These are phyloP conservation scores for Starmerella bombicola DNA, from an alignment of 805 yeast genomes.

Conservation along the genomic window DNA sequence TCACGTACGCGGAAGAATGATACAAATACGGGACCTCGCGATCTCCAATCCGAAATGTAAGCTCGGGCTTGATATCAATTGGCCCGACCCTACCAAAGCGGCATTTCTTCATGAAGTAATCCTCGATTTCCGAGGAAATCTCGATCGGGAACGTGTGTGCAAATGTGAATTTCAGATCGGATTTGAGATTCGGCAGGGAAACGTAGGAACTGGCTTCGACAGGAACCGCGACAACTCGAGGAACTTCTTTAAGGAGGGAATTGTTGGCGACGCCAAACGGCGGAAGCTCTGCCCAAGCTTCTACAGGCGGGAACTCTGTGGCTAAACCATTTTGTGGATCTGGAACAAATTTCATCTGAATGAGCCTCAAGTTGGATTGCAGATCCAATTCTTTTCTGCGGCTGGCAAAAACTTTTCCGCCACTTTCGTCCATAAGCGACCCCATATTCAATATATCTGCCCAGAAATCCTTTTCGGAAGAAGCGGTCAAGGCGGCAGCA, in stretches of 20 bases:
- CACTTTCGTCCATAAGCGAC: not conserved
- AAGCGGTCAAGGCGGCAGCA: not conserved
- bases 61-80: slow-evolving; percentile 31
- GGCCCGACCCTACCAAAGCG: slow-evolving; percentile 17
- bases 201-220: slow-evolving; percentile 35
- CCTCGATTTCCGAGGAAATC: slow-evolving; percentile 31
- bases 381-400: slow-evolving; percentile 9
- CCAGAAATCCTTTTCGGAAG: not conserved
- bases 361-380: slow-evolving; percentile 2
- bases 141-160: slow-evolving; percentile 26
- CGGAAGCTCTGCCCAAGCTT: slow-evolving; percentile 40
- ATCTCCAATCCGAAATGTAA: slow-evolving; percentile 34
- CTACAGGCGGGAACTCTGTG: slow-evolving; percentile 40
- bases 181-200: slow-evolving; percentile 32
- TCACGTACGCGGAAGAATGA: slow-evolving; percentile 34
- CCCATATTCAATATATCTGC: slow-evolving; percentile 6
- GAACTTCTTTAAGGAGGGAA: slow-evolving; percentile 23
- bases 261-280: slow-evolving; percentile 29
- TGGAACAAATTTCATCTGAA: slow-evolving; percentile 15
- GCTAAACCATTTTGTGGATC: slow-evolving; percentile 11
- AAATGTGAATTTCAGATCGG: slow-evolving; percentile 38
- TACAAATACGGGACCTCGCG: slow-evolving; percentile 35
- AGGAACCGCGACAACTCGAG: slow-evolving; percentile 36
- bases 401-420: slow-evolving; percentile 6
- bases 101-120: slow-evolving; percentile 31